These are phyloP conservation scores for Grosmannia clavigera DNA, from an alignment of 2,329 filamentous ascomycete species.

Conservation along the genomic window DNA sequence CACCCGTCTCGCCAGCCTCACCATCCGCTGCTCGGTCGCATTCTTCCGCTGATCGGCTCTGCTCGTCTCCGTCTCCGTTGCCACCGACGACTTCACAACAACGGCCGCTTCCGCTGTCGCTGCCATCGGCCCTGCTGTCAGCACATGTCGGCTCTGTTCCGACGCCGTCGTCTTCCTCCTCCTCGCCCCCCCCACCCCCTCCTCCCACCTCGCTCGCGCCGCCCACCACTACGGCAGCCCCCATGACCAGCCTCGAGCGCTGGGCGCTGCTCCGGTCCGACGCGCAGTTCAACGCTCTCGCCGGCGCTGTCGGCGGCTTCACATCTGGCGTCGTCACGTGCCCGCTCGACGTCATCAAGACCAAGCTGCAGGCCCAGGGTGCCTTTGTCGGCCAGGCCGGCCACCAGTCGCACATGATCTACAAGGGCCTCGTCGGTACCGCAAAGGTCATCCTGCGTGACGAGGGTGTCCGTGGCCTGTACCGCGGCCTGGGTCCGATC, in stretches of 20 bases:
- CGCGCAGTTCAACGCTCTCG: constrained; percentile 65
- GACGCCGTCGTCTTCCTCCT: neutral
- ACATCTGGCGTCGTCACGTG: constrained; percentile 91
- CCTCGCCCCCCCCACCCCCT: too few species aligned
- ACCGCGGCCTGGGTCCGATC: constrained; percentile 87
- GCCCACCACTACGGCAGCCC: too few species aligned
- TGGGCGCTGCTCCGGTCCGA: constrained; percentile 46
- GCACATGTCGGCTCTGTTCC: neutral
- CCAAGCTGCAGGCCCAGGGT: constrained; percentile 90
- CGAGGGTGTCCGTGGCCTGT: constrained; percentile 82
- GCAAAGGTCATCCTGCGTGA: constrained; percentile 74
- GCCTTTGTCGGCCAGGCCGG: constrained; percentile 41
- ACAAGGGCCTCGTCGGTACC: constrained; percentile 79
- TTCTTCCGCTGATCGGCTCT: neutral
- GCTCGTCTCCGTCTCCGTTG: neutral
- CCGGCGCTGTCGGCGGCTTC: constrained; percentile 80
- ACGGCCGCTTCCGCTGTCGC: neutral
- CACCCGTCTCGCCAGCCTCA: too few species aligned
- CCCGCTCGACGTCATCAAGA: constrained; percentile 97
- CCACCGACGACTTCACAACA: neutral
- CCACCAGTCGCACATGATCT: constrained; percentile 43
- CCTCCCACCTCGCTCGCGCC: too few species aligned
- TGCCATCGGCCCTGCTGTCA: neutral
- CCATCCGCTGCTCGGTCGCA: neutral
- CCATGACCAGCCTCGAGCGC: constrained; percentile 14